Percentiles rank a stretch among this genome's conserved stretches.
Evolutionary conservation across 2,329 filamentous ascomycete genomes (phyloP).

Genomic region (Botrytis pseudocinerea): DNA sequence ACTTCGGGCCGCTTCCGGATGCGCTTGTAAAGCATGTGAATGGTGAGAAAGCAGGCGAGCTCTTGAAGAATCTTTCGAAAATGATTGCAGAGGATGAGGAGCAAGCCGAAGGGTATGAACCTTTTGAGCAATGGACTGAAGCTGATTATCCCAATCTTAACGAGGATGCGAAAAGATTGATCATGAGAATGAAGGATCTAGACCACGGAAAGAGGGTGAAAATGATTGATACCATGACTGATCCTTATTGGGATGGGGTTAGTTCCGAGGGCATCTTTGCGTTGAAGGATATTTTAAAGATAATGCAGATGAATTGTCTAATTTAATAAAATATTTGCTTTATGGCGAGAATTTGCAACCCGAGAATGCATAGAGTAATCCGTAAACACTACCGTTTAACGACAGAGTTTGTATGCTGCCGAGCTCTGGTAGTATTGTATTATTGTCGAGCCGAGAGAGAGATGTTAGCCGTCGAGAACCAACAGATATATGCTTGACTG

Average conservation of each 20-base stretch:
- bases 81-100: slow-evolving; percentile 25
- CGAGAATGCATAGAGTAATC: not conserved
- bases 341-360: not conserved
- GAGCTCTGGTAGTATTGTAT: not conserved
- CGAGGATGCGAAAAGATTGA: slow-evolving; percentile 37
- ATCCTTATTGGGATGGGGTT: slow-evolving; percentile 26
- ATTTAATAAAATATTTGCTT: not conserved
- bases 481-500: not conserved
- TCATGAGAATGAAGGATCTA: slow-evolving; percentile 40
- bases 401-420: not conserved
- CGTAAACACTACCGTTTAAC: not conserved
- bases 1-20: slow-evolving; percentile 38
- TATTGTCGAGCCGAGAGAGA: not conserved
- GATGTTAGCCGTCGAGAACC: not conserved
- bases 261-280: slow-evolving; percentile 3
- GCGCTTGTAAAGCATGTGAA: slow-evolving; percentile 35
- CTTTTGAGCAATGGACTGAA: slow-evolving; percentile 38
- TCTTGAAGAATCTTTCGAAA: slow-evolving; percentile 29
- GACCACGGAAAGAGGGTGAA: slow-evolving; percentile 37
- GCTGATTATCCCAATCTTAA: slow-evolving; percentile 40
- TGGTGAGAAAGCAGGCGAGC: slow-evolving; percentile 34
- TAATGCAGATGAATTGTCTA: not conserved
- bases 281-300: not conserved
- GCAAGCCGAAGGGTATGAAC: slow-evolving; percentile 29
- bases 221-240: slow-evolving; percentile 25